Evolutionary conservation across 768 basidiomycete genomes (phyloP), one percentile per base, ranked within the genome.

Genomic region (Coprinellus aureogranulatus): DNA sequence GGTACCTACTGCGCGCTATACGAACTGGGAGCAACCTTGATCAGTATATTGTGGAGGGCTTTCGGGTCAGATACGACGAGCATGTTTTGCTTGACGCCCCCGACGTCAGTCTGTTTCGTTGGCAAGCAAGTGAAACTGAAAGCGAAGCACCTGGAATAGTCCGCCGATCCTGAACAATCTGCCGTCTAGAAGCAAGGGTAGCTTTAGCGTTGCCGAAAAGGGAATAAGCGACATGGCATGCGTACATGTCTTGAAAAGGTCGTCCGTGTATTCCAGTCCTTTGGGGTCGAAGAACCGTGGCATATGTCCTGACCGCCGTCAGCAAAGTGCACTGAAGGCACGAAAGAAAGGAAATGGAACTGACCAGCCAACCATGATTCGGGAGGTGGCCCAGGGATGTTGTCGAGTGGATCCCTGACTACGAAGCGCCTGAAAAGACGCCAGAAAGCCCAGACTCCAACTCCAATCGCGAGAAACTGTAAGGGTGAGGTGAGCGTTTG

Each of bases 41-140:
- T 67, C 11, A 77, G 34, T 37, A 81, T 75, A 58, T 76, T 75
- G 57, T 78, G 70, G 53, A 81, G 37, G 18, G 37, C 37, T n/a
- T n/a, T n/a, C n/a, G n/a, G n/a, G n/a, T n/a, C n/a, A n/a, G n/a
- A n/a, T n/a, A 34, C 14, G 14, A 34, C 14, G 34, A 34, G 34
- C 34, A 44, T 16, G 20, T 16, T 44, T 16, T 22, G 6, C 41
- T 44, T 18, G 14, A 44, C 20, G 20, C 6, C 53, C 46, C 14
- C 20, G 41, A 44, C 10, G 16, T 44, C 41, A 8, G 41, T 5
- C 16, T 6, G 37, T 18, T 9, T 22, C 14, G 4, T 18, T 16
- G 41, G 14, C 8, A 44, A n/a, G 20, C 10, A n/a, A 18, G 8
- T 8, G 20, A n/a, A 22, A 18, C 9, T 44, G 37, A 39, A 39